Evolutionary conservation across 768 basidiomycete species (phyloP).

Genomic region (Leccinum uliginosum): DNA sequence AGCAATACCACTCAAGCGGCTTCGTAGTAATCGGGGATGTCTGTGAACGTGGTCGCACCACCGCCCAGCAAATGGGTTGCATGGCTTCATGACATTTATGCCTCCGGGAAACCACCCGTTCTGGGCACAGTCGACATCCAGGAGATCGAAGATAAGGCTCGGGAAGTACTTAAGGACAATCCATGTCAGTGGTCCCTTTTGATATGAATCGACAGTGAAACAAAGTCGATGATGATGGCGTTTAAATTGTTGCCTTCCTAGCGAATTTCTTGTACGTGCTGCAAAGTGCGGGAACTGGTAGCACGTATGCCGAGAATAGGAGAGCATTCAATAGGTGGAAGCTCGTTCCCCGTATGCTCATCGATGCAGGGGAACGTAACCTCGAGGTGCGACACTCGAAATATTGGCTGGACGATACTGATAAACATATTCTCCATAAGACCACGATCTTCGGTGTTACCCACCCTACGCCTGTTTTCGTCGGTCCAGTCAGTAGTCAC

Average conservation of each 20-base stretch:
- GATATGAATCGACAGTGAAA: neutral
- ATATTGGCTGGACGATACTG: neutral
- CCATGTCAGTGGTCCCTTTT: slow-evolving; percentile 36
- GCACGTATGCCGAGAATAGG: slow-evolving; percentile 62
- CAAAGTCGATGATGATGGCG: neutral
- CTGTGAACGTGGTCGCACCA: slow-evolving; percentile 19
- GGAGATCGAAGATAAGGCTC: slow-evolving; percentile 62
- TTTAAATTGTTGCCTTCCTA: slow-evolving; percentile 22
- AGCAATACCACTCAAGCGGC: neutral
- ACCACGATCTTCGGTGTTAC: slow-evolving; percentile 55
- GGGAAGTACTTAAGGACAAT: slow-evolving; percentile 54
- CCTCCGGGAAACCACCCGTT: slow-evolving; percentile 21
- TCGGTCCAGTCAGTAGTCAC: slow-evolving; percentile 57
- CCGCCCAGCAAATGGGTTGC: slow-evolving; percentile 19
- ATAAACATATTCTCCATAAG: slow-evolving; percentile 28
- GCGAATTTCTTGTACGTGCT: slow-evolving; percentile 64
- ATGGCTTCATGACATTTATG: slow-evolving; percentile 21
- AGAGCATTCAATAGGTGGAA: slow-evolving; percentile 53
- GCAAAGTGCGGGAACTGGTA: slow-evolving; percentile 64
- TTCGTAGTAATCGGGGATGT: slow-evolving; percentile 6
- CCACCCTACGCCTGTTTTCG: slow-evolving; percentile 40
- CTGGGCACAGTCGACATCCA: slow-evolving; percentile 58
- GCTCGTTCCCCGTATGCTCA: slow-evolving; percentile 54
- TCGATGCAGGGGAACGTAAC: slow-evolving; percentile 46
- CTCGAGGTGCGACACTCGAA: slow-evolving; percentile 36